phyloP scores from a whole-genome alignment of 2,329 filamentous ascomycete genomes.

The Diaporthe amygdali region DNA sequence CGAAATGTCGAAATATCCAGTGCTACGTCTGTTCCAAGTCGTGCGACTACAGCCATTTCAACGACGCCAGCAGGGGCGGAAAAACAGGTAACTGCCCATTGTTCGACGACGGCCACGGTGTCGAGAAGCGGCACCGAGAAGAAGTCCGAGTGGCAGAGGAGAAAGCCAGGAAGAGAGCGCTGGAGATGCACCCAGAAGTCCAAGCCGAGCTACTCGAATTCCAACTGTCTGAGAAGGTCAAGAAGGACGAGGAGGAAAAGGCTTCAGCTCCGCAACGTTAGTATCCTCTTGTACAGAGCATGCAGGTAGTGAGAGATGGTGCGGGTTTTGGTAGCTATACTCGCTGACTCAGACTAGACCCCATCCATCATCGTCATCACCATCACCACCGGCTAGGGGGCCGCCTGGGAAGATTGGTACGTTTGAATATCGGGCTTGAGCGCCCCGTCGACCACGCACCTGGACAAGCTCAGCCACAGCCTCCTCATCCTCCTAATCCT shows the following conservation, averaged over 20 bases:
- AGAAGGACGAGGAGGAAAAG: slow-evolving; percentile 44
- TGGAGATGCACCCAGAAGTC: slow-evolving; percentile 65
- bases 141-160: slow-evolving; percentile 69
- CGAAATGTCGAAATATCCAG: slow-evolving; percentile 60
- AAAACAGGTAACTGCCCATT: slow-evolving; percentile 66
- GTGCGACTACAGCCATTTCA: slow-evolving; percentile 74
- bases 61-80: slow-evolving; percentile 53
- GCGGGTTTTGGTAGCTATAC: background rate
- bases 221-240: slow-evolving; percentile 59
- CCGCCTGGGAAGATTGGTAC: background rate
- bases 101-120: slow-evolving; percentile 58
- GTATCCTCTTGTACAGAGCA: background rate
- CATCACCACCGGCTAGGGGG: background rate
- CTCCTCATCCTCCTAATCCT: background rate
- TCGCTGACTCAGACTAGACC: background rate
- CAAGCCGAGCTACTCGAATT: slow-evolving; percentile 62
- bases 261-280: background rate
- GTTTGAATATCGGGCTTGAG: background rate
- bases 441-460: background rate
- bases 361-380: background rate
- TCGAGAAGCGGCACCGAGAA: slow-evolving; percentile 62
- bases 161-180: slow-evolving; percentile 58
- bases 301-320: background rate
- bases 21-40: slow-evolving; percentile 77
- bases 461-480: background rate